phyloP scores from a whole-genome alignment of 2,329 filamentous ascomycete species.

The Aspergillus fumigatus region DNA sequence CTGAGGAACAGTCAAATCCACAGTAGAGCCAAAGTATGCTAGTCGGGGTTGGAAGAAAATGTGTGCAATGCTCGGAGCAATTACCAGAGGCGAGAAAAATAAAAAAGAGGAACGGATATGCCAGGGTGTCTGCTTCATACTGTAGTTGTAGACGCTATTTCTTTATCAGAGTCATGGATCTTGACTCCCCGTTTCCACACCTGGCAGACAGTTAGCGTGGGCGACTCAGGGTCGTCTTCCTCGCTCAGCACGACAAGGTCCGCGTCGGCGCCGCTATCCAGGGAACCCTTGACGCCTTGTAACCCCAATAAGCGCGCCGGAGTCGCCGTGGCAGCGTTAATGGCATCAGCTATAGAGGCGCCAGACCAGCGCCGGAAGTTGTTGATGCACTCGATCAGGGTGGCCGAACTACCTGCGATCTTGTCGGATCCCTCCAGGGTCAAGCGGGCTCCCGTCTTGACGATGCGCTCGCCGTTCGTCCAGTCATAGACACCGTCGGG shows the following conservation, averaged over 20 bases:
- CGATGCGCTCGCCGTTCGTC: constrained; percentile 66
- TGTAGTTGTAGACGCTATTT: background rate
- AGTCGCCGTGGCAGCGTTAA: constrained; percentile 38
- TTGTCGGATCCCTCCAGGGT: constrained; percentile 73
- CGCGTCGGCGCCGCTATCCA: constrained; percentile 39
- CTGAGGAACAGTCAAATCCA: no score
- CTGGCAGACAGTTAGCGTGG: constrained; percentile 36
- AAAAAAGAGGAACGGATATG: background rate
- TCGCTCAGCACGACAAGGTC: constrained; percentile 40
- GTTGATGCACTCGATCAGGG: constrained; percentile 42
- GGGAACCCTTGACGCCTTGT: constrained; percentile 35
- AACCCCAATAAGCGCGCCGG: constrained; percentile 38
- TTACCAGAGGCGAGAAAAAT: background rate
- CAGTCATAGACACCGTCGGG: constrained; percentile 81
- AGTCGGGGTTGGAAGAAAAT: background rate
- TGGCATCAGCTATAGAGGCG: constrained; percentile 35
- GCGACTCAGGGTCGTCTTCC: constrained; percentile 23
- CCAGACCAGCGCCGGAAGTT: constrained; percentile 41
- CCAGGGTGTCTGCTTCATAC: background rate
- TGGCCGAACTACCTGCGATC: constrained; percentile 64
- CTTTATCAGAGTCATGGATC: constrained; percentile 35
- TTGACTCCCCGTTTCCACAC: constrained; percentile 42
- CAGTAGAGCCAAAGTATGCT: background rate
- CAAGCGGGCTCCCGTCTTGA: constrained; percentile 62
- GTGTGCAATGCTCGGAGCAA: background rate